A percentile compares a stretch with the other conserved stretches of the same genome.
phyloP scores from a whole-genome alignment of 768 basidiomycete species.

The Lentinus tigrinus region DNA sequence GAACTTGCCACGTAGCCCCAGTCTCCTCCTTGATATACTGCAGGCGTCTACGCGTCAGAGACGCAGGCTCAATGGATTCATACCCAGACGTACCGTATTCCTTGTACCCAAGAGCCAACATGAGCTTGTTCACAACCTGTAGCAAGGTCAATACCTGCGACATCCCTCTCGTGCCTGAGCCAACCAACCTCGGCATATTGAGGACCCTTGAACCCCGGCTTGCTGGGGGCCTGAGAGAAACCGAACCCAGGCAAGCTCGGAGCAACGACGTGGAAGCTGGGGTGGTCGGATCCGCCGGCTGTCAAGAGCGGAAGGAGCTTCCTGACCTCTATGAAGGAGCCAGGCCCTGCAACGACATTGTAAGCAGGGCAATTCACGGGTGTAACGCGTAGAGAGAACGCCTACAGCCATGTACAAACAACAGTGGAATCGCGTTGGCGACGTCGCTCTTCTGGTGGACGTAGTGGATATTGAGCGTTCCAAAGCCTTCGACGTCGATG shows the following conservation, averaged over 20 bases:
- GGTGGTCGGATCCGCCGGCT: slow-evolving; percentile 38
- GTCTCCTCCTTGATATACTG: slow-evolving; percentile 51
- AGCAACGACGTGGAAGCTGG: slow-evolving; percentile 64
- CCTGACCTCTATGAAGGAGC: slow-evolving; percentile 53
- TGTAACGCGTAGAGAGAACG: not conserved
- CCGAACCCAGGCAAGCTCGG: slow-evolving; percentile 60
- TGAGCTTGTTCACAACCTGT: slow-evolving; percentile 26
- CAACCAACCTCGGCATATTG: slow-evolving; percentile 54
- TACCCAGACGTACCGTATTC: slow-evolving; percentile 21
- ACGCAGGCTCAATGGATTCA: not conserved
- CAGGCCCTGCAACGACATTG: slow-evolving; percentile 47
- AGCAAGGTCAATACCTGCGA: not conserved
- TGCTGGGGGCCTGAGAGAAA: slow-evolving; percentile 56
- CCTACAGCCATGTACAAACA: slow-evolving; percentile 63
- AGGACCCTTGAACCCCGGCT: slow-evolving; percentile 45
- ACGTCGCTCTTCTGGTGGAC: slow-evolving; percentile 45
- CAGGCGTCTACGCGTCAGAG: no score
- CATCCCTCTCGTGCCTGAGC: not conserved
- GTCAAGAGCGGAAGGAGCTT: slow-evolving; percentile 58
- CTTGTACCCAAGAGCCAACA: slow-evolving; percentile 29
- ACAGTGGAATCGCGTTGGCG: slow-evolving; percentile 26
- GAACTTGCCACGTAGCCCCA: slow-evolving; percentile 40
- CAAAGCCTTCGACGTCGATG: slow-evolving; percentile 48
- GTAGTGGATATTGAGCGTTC: slow-evolving; percentile 54
- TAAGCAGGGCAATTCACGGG: not conserved